phyloP scores from a whole-genome alignment of 2,329 filamentous ascomycete species.

The Diaporthe citri region DNA sequence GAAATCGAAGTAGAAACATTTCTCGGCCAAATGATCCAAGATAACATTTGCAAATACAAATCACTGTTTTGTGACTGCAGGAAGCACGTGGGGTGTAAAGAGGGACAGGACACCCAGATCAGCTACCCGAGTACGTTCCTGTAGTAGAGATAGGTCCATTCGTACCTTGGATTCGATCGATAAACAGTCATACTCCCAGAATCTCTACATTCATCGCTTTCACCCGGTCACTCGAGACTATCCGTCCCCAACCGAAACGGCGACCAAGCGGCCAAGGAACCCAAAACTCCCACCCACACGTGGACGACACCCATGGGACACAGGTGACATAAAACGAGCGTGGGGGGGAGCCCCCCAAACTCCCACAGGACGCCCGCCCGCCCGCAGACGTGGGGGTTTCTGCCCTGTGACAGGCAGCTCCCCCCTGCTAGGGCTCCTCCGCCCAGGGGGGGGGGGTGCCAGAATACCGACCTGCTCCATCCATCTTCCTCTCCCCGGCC shows the following conservation, averaged over 20 bases:
- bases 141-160: not conserved
- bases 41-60: too few species aligned
- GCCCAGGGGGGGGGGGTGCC: too few species aligned
- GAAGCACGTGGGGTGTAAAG: not conserved
- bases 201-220: not conserved
- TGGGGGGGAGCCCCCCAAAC: not conserved
- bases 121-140: not conserved
- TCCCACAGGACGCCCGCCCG: not conserved
- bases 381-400: conserved; percentile 1
- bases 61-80: not conserved
- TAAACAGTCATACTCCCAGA: not conserved
- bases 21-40: not conserved
- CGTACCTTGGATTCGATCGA: not conserved
- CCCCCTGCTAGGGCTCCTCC: not conserved
- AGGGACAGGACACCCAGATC: not conserved
- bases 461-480: too few species aligned
- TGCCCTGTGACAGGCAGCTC: not conserved
- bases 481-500: not conserved
- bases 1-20: not conserved
- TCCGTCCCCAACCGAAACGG: not conserved
- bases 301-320: not conserved
- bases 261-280: not conserved
- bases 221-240: not conserved
- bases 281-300: not conserved
- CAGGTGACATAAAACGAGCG: conserved; percentile 4